phyloP scores from a whole-genome alignment of 345 rosid species.

The Eucalyptus coolabah region DNA sequence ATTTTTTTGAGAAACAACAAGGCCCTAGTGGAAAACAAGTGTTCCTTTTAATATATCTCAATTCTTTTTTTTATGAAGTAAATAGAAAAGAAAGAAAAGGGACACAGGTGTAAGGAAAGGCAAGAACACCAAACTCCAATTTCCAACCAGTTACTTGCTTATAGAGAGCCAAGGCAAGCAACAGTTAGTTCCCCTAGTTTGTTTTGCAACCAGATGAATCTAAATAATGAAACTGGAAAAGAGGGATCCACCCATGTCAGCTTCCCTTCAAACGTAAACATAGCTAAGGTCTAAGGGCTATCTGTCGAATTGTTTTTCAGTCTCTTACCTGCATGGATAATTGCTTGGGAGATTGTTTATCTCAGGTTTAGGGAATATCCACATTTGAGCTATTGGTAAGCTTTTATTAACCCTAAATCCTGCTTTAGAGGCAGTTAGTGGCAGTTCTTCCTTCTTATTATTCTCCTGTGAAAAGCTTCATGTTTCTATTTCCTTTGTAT shows the following conservation, averaged over 20 bases:
- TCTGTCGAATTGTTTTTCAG: neutral
- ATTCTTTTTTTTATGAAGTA: neutral
- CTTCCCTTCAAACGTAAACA: neutral
- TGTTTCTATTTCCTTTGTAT: neutral
- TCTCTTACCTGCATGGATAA: neutral
- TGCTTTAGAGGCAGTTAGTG: neutral
- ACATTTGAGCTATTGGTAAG: neutral
- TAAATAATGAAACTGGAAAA: neutral
- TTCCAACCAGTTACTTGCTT: neutral
- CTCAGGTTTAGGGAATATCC: neutral
- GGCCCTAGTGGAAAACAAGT: neutral
- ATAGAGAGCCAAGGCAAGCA: neutral
- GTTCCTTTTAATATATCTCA: neutral
- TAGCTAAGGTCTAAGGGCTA: neutral
- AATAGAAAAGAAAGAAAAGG: neutral
- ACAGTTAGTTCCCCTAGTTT: neutral
- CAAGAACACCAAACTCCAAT: neutral
- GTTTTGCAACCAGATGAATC: neutral
- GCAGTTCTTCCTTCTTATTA: neutral
- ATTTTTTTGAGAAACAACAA: neutral
- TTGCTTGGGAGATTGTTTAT: neutral
- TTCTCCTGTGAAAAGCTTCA: neutral
- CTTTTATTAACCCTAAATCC: neutral
- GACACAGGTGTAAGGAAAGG: neutral
- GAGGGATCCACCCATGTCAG: neutral